These are phyloP conservation scores for Macadamia integrifolia DNA, from an alignment of 164 flowering plant species.

Conservation along the genomic window DNA sequence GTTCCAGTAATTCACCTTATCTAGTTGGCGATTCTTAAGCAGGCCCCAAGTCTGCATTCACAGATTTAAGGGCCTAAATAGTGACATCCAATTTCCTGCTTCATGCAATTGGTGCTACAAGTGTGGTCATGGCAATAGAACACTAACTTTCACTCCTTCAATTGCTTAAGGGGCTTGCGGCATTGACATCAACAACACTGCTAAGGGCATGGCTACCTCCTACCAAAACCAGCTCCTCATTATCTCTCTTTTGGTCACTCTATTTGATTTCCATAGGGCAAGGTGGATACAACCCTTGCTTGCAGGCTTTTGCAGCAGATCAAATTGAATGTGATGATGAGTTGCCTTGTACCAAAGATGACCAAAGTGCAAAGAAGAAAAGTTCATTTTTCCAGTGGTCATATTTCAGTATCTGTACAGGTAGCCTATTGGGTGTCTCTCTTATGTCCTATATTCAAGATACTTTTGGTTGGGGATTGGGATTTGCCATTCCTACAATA, in stretches of 20 bases:
- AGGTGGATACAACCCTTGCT: slow-evolving; percentile 89
- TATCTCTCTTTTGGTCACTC: slow-evolving; percentile 63
- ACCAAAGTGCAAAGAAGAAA: slow-evolving; percentile 28
- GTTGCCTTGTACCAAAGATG: slow-evolving; percentile 8
- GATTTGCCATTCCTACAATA: slow-evolving; percentile 79
- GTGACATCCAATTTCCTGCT: no score
- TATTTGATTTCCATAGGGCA: slow-evolving; percentile 74
- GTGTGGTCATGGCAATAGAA: not conserved
- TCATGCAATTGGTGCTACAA: no score
- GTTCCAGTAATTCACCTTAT: no score
- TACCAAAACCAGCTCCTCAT: slow-evolving; percentile 27
- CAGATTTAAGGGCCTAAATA: no score
- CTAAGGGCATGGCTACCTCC: slow-evolving; percentile 32
- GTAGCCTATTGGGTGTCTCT: slow-evolving; percentile 83
- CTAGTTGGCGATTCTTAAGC: no score
- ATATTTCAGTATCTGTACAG: slow-evolving; percentile 84
- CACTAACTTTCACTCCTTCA: not conserved
- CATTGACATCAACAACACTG: slow-evolving; percentile 67
- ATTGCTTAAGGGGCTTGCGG: slow-evolving; percentile 60
- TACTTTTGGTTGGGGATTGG: slow-evolving; percentile 81
- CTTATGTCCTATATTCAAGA: slow-evolving; percentile 89
- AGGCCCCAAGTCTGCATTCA: no score
- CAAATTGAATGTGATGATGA: slow-evolving; percentile 40
- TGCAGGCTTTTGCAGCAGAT: slow-evolving; percentile 94
- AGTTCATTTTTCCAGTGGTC: slow-evolving; percentile 81